Evolutionary conservation across 345 rosid genomes (phyloP).

Genomic region (Cardamine resedifolia): DNA sequence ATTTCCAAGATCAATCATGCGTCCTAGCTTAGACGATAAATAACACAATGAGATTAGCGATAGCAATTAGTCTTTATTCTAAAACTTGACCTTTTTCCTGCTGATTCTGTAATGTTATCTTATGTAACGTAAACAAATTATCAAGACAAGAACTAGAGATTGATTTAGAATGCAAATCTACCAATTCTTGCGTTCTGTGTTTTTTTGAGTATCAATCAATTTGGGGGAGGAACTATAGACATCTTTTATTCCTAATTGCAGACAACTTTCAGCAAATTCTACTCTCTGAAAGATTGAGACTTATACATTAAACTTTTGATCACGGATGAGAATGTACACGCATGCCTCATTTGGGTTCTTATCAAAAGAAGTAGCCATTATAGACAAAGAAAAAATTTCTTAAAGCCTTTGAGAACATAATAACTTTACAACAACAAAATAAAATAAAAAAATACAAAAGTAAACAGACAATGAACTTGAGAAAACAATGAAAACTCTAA

Average conservation of each 20-base stretch:
- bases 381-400: conserved; percentile 20
- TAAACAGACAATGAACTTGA: background rate
- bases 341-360: conserved; percentile 3
- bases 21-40: too few relatives aligned
- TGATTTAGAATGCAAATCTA: conserved; percentile 2
- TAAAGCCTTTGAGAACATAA: too few relatives aligned
- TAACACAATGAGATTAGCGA: too few relatives aligned
- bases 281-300: conserved; percentile 6
- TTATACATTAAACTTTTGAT: conserved; percentile 22
- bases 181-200: background rate
- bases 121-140: conserved; percentile 19
- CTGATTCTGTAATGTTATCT: too few relatives aligned
- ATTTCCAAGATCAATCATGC: too few relatives aligned
- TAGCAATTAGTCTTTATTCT: too few relatives aligned
- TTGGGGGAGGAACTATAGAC: background rate
- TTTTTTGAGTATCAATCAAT: background rate
- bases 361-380: conserved; percentile 10
- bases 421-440: too few relatives aligned
- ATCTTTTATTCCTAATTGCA: background rate
- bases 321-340: conserved; percentile 13
- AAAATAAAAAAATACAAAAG: too few relatives aligned
- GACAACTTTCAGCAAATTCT: background rate
- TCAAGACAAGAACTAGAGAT: background rate
- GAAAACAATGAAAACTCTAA: background rate
- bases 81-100: too few relatives aligned